phyloP scores from a whole-genome alignment of 257 asterid species.

The Solanum arcanum region DNA sequence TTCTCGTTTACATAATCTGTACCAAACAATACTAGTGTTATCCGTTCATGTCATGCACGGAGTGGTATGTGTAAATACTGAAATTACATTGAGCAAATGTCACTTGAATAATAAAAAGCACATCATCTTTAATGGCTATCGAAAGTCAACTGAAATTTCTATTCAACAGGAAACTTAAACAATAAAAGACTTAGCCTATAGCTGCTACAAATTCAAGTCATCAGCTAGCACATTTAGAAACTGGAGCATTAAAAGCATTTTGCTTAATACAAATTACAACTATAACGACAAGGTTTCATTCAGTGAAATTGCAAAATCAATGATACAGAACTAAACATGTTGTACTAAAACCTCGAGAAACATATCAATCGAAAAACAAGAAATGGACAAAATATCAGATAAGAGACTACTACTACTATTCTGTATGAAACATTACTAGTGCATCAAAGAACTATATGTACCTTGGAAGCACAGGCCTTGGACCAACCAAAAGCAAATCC shows the following conservation, averaged over 20 bases:
- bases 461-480: constrained; percentile 74
- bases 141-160: not conserved
- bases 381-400: not conserved
- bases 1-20: not conserved
- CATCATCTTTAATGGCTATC: not conserved
- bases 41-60: not conserved
- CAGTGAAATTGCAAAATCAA: not conserved
- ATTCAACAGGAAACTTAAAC: not conserved
- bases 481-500: constrained; percentile 77
- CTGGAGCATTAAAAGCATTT: not conserved
- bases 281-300: not conserved
- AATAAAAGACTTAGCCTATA: not conserved
- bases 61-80: not conserved
- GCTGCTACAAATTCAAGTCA: not conserved
- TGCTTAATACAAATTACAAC: not conserved
- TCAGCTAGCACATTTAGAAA: not conserved
- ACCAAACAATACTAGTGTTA: not conserved
- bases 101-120: not conserved
- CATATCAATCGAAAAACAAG: not conserved
- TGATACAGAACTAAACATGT: not conserved
- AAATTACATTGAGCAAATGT: not conserved
- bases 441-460: not conserved
- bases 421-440: not conserved
- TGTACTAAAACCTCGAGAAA: not conserved
- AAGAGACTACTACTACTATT: not conserved